A percentile compares a stretch with the other conserved stretches of the same genome.
Conservation (phyloP, 305 asterid genomes). For the Fraxinus albicans region DNA sequence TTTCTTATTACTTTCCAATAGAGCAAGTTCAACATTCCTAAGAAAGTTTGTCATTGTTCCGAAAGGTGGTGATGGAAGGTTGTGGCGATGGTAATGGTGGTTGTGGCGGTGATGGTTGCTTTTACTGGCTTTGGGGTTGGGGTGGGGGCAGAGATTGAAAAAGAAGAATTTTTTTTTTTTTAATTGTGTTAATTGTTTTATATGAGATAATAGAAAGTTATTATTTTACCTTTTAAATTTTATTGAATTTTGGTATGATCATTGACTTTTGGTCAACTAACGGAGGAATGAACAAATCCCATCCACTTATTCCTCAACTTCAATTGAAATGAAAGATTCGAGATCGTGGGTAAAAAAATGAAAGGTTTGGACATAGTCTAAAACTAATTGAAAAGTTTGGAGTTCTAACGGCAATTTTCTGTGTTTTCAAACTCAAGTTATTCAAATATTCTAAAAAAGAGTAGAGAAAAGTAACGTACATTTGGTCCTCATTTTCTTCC, state of each 20-base stretch:
- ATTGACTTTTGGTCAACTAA: background rate
- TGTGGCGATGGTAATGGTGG: too few relatives aligned
- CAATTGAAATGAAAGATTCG: background rate
- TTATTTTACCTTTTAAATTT: too few relatives aligned
- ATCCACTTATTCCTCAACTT: background rate
- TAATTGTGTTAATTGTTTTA: background rate
- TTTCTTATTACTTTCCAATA: background rate
- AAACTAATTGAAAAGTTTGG: background rate
- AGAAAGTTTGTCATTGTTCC: background rate
- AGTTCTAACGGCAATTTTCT: background rate
- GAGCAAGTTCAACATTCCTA: background rate
- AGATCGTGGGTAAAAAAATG: background rate
- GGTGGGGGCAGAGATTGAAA: background rate
- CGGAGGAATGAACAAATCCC: background rate
- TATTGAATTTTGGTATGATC: too few relatives aligned
- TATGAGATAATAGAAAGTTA: background rate
- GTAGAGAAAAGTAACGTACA: background rate
- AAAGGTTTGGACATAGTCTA: background rate
- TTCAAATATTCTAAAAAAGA: too few relatives aligned
- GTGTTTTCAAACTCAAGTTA: background rate
- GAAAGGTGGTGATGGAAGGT: too few relatives aligned
- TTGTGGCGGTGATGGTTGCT: background rate
- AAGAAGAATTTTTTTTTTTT: background rate
- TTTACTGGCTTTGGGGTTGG: background rate
- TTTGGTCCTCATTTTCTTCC: background rate